phyloP scores from a whole-genome alignment of 768 basidiomycete genomes.

The Trametes sanguinea region DNA sequence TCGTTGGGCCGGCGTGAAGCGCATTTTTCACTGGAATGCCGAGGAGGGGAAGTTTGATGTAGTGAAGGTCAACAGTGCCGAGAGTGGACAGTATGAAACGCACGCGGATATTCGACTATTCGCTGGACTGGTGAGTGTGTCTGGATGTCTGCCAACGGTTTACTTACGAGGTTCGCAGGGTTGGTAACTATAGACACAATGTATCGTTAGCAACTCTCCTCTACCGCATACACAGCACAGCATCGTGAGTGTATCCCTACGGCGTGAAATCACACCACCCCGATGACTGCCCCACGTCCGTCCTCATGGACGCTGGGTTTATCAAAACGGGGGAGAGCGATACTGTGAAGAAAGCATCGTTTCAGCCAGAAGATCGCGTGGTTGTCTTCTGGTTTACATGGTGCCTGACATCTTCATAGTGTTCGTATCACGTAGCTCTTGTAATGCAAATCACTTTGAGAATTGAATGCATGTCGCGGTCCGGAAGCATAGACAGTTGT shows the following conservation, averaged over 20 bases:
- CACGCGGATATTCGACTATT: slow-evolving; percentile 46
- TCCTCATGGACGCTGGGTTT: slow-evolving; percentile 22
- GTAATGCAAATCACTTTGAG: too few species aligned
- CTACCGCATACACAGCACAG: neutral
- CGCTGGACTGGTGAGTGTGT: slow-evolving; percentile 45
- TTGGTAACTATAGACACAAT: slow-evolving; percentile 15
- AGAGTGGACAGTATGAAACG: slow-evolving; percentile 46
- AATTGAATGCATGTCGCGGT: too few species aligned
- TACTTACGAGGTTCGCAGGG: slow-evolving; percentile 16
- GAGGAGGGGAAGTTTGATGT: slow-evolving; percentile 40
- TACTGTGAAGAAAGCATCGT: slow-evolving; percentile 13
- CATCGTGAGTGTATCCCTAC: neutral
- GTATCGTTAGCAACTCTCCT: neutral
- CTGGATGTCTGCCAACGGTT: slow-evolving; percentile 10
- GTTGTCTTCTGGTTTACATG: slow-evolving; percentile 21
- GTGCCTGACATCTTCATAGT: slow-evolving; percentile 19
- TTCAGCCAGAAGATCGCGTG: slow-evolving; percentile 14
- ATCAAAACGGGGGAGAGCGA: slow-evolving; percentile 28
- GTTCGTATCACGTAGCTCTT: too few species aligned
- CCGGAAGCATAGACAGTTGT: too few species aligned
- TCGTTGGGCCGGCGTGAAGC: slow-evolving; percentile 56
- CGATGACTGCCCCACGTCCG: slow-evolving; percentile 27
- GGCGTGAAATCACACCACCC: slow-evolving; percentile 1
- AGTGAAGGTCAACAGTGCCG: slow-evolving; percentile 47
- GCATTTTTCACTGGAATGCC: slow-evolving; percentile 55